Evolutionary conservation across 352 stramenopile genomes (phyloP), one percentile per base, ranked within the genome.

Genomic region (Pythium folliculosum): DNA sequence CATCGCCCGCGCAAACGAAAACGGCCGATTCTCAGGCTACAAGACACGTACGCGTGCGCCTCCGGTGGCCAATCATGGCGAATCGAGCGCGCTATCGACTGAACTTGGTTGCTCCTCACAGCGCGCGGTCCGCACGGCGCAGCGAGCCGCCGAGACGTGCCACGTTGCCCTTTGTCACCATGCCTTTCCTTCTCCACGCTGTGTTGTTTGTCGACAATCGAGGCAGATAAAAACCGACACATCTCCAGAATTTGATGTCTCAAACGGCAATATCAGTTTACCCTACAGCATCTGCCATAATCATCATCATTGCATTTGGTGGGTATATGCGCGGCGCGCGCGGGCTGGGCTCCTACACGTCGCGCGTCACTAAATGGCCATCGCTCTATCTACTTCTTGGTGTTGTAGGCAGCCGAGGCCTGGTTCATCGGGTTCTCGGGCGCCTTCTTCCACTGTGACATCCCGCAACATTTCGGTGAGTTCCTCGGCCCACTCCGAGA

Each of bases 401-500:
- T 65, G 61, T 92, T 92, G 77, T 92, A 92, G 35, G 84, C 78
- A 51, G 84, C 67, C 30, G 75, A 72, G n/a, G 88, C 78, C 66
- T 91, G 81, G 73, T 93, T 93, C 40, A 93, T 57, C 45, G 84
- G 82, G 67, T 93, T 93, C 65, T 93, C 78, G 16, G 82, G 84
- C 40, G 84, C 89, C 59, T 81, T 81, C 59, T 84, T 82, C 84
- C 84, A 93, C 84, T 92, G 69, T 48, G 76, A 35, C 10, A 47
- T 30, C 16, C 2, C 5, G 27, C 2, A 32, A 32, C 27, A 5
- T 32, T 5, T 32, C 27, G 5, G 27, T 32, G 2, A 32, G 27
- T 32, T 5, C 27, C 27, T 5, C 27, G 3, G 27, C 27, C 3
- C 27, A 32, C 27, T n/a, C n/a, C n/a, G n/a, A n/a, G n/a, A n/a